Base-by-base conservation (phyloP, 2,329 filamentous ascomycete species). In the Ophiostoma sp. region DNA sequence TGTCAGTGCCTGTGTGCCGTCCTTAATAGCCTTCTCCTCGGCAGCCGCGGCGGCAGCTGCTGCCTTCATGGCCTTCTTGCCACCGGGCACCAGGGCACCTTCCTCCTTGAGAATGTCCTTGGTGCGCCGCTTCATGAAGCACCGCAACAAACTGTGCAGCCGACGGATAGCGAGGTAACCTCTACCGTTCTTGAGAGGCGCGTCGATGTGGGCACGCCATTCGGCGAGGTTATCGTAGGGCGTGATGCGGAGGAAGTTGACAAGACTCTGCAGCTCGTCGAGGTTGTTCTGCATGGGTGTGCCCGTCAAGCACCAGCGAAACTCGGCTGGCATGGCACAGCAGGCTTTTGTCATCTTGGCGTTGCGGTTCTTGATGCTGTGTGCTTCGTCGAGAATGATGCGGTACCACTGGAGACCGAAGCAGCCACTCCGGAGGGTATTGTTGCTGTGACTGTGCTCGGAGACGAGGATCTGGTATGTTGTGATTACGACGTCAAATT, bases 241-340 rank as follows among this genome's bases (percentile, higher is more conserved):
- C 77, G 93, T 92, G 79, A 99, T 97, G 19, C 93, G 91, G 50
- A 99, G 86, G 81, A 99, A 99, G 75, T 91, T 93, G 80, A 99
- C 93, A 71, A 99, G 84, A 77, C 94, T 97, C 80, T 99, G 96
- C 70, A 99, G 85, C 82, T 99, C 96, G 77, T 99, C 96, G 6
- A 99, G 88, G 78, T 97, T 98, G 83, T 99, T 99, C 80, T 99
- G 96, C 91, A 99, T 94, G 0, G 96, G 96, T 1, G 96, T 99
- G 71, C 96, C 96, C 0, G 95, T 97, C 75, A 99, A 84, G 79
- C 96, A 98, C 96, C 96, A 99, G 75, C 96, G 88, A 79, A 97
- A 98, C 80, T 96, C 92, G 25, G 93, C 91, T 39, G 91, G 87
- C 42, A 99, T 83, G 1, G 93, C 93, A 80, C 91, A 99, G 77